Base-by-base conservation (phyloP, 345 rosid genomes). In the Aegle marmelos region DNA sequence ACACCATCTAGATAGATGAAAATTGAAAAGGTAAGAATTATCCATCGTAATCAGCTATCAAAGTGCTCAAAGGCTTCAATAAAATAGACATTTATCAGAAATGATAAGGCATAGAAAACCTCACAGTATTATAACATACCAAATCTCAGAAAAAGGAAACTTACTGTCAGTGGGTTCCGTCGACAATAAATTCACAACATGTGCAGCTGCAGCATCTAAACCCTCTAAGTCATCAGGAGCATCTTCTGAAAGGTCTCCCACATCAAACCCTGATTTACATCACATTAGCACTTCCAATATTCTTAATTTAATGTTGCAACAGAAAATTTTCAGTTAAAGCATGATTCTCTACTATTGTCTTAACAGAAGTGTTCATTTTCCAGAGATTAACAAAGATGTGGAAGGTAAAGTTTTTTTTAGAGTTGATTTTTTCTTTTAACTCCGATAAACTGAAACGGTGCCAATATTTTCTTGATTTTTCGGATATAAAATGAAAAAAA, bases 151-250 rank as follows among this genome's bases (percentile, higher is more conserved):
- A 50, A 75, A 30, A 69, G 61, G 67, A 85, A 81, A 90, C 98
- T 78, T 90, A 96, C 99, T 90, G 80, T 90, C 98, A 84, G 94
- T 86, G 50, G 98, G 98, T 86, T 96, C 99, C 6, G 94, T 89
- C 8, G 98, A 90, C 85, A 96, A 82, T 83, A 96, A 82, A 83
- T 89, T 96, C 72, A 94, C 94, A 75, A 92, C 99, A 89, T 96
- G 98, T 68, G 94, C 90, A 68, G 97, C 98, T 34, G 99, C 88
- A 72, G 93, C 90, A 87, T 96, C 97, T 88, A 96, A 76, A 54
- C 98, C 98, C 85, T 89, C 94, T 41, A 86, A 33, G 83, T 96
- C 99, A 88, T 94, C 98, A 59, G 90, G 85, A 81, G 90, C 95
- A 82, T 92, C 86, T 86, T 94, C 99, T 58, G 90, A 90, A 77